A percentile compares a stretch with the other conserved stretches of the same genome.
Conservation (phyloP, 805 yeast species). For the Wickerhamiella parazyma region DNA sequence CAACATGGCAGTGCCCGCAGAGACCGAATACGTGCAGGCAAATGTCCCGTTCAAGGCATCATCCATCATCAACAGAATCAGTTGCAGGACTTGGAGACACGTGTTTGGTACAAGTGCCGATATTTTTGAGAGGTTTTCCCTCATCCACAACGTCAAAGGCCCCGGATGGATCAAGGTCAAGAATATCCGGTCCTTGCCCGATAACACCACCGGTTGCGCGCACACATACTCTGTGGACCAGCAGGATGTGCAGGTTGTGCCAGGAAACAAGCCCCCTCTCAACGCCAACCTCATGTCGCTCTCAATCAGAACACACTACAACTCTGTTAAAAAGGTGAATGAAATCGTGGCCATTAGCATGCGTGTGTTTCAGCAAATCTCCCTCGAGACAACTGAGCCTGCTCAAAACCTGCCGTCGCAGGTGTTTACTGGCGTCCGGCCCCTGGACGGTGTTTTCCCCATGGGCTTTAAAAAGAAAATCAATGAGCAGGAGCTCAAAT, state of each 20-base stretch:
- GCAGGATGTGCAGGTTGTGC: conserved; percentile 27
- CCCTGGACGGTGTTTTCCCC: conserved; percentile 52
- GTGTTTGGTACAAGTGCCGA: conserved; percentile 68
- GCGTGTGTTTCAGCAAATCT: conserved; percentile 53
- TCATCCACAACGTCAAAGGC: conserved; percentile 81
- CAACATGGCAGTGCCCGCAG: conserved; percentile 52
- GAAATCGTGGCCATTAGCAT: conserved; percentile 76
- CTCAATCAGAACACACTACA: conserved; percentile 69
- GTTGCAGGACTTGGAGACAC: conserved; percentile 62
- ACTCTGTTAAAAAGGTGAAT: conserved; percentile 59
- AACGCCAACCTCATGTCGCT: conserved; percentile 60
- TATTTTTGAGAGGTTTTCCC: conserved; percentile 73
- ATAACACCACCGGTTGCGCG: conserved; percentile 64
- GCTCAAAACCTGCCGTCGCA: conserved; percentile 48
- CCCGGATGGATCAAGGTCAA: conserved; percentile 88
- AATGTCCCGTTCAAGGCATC: conserved; percentile 53
- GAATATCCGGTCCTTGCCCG: conserved; percentile 45
- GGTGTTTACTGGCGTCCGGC: conserved; percentile 63
- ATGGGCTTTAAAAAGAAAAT: conserved; percentile 43
- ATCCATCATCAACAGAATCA: conserved; percentile 32
- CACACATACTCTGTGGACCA: conserved; percentile 49
- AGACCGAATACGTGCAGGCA: conserved; percentile 67
- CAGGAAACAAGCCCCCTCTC: conserved; percentile 31
- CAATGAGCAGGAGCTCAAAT: conserved; percentile 29
- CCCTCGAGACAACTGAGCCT: conserved; percentile 53